Conservation (phyloP, 2,329 filamentous ascomycete genomes). For the Monosporascus sp. region DNA sequence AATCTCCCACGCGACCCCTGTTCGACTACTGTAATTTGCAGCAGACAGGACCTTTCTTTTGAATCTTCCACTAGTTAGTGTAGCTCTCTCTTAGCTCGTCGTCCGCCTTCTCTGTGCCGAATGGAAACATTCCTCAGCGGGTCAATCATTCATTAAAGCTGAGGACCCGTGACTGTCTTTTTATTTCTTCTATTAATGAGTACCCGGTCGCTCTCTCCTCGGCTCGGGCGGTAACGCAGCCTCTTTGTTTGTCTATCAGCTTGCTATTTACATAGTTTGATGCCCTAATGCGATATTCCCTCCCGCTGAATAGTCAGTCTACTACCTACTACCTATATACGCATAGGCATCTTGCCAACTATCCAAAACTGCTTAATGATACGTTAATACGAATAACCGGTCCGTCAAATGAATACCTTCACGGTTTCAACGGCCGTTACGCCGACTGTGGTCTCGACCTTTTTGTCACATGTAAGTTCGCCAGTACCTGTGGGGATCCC, state of each 20-base stretch:
- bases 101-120: too few relatives aligned
- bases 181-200: not conserved
- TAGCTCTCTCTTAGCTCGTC: too few relatives aligned
- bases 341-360: too few relatives aligned
- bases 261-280: not conserved
- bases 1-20: too few relatives aligned
- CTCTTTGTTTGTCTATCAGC: not conserved
- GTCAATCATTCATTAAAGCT: too few relatives aligned
- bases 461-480: conserved; percentile 72
- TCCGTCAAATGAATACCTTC: conserved; percentile 53
- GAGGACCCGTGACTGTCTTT: not conserved
- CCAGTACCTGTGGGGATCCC: not conserved
- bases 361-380: not conserved
- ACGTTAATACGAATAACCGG: not conserved
- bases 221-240: not conserved
- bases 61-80: too few relatives aligned
- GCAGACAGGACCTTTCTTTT: too few relatives aligned
- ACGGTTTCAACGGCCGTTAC: conserved; percentile 79
- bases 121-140: too few relatives aligned
- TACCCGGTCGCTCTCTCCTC: too few relatives aligned
- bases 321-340: too few relatives aligned
- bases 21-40: too few relatives aligned
- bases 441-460: conserved; percentile 80
- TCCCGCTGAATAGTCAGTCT: not conserved
- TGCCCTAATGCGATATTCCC: not conserved